Evolutionary conservation across 2,329 filamentous ascomycete genomes (phyloP).

Genomic region (Aspergillus pseudonomiae): DNA sequence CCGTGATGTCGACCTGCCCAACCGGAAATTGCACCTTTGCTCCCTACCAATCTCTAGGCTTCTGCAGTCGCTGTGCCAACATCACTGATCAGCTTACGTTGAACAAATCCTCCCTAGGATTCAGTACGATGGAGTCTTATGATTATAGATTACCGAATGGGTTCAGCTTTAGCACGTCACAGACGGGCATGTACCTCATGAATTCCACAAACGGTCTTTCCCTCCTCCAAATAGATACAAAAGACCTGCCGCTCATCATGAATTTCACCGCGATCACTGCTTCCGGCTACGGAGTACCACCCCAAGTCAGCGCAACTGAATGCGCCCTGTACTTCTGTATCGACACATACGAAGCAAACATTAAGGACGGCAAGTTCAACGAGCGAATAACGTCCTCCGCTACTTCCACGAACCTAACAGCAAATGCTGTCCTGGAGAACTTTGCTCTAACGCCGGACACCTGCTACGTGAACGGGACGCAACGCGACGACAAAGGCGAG

Average conservation of each 20-base stretch:
- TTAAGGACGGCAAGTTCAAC: conserved; percentile 20
- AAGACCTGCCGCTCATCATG: conserved; percentile 16
- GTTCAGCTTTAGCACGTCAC: conserved; percentile 20
- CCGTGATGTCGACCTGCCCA: conserved; percentile 28
- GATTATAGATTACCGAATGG: conserved; percentile 25
- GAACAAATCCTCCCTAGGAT: not conserved
- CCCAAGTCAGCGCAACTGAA: conserved; percentile 24
- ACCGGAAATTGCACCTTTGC: conserved; percentile 38
- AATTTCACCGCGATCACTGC: conserved; percentile 29
- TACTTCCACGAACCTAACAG: conserved; percentile 18
- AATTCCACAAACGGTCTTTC: conserved; percentile 19
- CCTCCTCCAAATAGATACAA: conserved; percentile 20
- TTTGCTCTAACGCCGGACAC: conserved; percentile 21
- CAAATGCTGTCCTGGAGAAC: not conserved
- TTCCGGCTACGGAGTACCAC: conserved; percentile 19
- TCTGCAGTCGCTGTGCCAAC: conserved; percentile 30
- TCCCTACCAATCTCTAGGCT: conserved; percentile 33
- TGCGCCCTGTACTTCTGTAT: conserved; percentile 30
- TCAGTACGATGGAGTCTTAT: conserved; percentile 13
- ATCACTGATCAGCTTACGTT: conserved; percentile 21
- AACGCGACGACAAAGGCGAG: conserved; percentile 10
- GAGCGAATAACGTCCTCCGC: conserved; percentile 19
- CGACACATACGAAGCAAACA: conserved; percentile 22
- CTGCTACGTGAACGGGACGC: conserved; percentile 25
- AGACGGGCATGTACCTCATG: conserved; percentile 21